These are phyloP conservation scores for Daldinia loculata DNA, from an alignment of 495 filamentous ascomycete species.

Conservation along the genomic window DNA sequence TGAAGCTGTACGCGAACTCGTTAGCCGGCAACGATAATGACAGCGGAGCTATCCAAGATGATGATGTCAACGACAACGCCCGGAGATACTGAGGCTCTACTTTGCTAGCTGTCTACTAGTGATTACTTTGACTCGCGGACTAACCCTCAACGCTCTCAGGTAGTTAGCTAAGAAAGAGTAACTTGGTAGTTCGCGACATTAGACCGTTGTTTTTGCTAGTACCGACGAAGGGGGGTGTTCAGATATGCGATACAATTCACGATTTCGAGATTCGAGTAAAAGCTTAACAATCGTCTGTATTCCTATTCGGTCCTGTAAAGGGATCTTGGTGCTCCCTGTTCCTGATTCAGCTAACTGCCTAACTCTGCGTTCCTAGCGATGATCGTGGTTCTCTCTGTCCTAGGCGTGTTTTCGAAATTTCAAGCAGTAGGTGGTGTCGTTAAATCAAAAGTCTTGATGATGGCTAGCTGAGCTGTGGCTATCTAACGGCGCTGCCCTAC, in stretches of 20 bases:
- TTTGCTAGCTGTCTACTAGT: background rate
- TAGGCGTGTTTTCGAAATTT: background rate
- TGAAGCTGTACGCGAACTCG: constrained; percentile 6
- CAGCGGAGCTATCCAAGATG: background rate
- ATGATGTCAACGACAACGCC: constrained; percentile 5
- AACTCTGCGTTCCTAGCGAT: constrained; percentile 23
- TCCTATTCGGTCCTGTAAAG: constrained; percentile 21
- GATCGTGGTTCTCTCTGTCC: constrained; percentile 18
- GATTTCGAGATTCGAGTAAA: constrained; percentile 4
- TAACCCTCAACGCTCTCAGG: background rate
- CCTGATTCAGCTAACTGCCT: constrained; percentile 23
- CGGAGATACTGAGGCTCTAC: background rate
- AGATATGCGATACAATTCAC: constrained; percentile 7
- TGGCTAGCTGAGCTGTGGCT: constrained; percentile 7
- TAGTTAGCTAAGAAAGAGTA: background rate
- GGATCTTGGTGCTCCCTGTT: constrained; percentile 35
- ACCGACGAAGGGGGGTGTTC: background rate
- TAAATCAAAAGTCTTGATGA: constrained; percentile 7
- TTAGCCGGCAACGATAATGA: constrained; percentile 1
- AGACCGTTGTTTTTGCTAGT: constrained; percentile 11
- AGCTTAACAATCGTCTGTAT: constrained; percentile 8
- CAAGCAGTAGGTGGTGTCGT: background rate
- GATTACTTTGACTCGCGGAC: background rate
- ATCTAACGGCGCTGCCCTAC: constrained; percentile 20
- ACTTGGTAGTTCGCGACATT: constrained; percentile 3